Percentiles rank a stretch among this genome's conserved stretches.
Conservation (phyloP, 2,329 filamentous ascomycete genomes). For the Apiospora marii region DNA sequence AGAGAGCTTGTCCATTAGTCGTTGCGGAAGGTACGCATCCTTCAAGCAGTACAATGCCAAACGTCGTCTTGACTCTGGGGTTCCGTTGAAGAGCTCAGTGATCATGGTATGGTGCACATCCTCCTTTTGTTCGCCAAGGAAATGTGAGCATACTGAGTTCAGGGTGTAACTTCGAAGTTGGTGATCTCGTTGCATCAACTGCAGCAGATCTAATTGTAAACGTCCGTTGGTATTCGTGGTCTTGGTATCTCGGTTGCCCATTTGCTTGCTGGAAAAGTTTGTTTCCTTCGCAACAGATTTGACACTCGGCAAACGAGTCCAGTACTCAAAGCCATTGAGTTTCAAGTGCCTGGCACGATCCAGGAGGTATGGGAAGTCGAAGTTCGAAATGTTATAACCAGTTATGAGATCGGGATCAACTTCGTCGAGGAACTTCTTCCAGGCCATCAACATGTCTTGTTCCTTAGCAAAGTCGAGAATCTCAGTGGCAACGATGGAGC, state of each 20-base stretch:
- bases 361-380: conserved; percentile 96
- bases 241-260: conserved; percentile 95
- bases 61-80: conserved; percentile 87
- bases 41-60: conserved; percentile 96
- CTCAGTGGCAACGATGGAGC: conserved; percentile 92
- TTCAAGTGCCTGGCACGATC: conserved; percentile 88
- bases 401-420: conserved; percentile 98
- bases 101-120: conserved; percentile 99
- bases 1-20: conserved; percentile 96
- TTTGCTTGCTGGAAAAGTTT: conserved; percentile 97
- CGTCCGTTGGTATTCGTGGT: conserved; percentile 93
- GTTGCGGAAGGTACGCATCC: conserved; percentile 93
- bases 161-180: conserved; percentile 96
- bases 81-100: conserved; percentile 96
- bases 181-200: conserved; percentile 92
- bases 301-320: conserved; percentile 78
- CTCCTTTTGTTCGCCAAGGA: conserved; percentile 96
- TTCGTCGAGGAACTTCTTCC: conserved; percentile 88
- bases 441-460: conserved; percentile 88
- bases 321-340: conserved; percentile 81
- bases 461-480: conserved; percentile 85
- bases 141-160: conserved; percentile 95
- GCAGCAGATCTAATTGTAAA: conserved; percentile 91
- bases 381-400: conserved; percentile 98
- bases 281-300: conserved; percentile 77